These are phyloP conservation scores for Jatropha curcas DNA, from an alignment of 345 rosid genomes.

Conservation along the genomic window DNA sequence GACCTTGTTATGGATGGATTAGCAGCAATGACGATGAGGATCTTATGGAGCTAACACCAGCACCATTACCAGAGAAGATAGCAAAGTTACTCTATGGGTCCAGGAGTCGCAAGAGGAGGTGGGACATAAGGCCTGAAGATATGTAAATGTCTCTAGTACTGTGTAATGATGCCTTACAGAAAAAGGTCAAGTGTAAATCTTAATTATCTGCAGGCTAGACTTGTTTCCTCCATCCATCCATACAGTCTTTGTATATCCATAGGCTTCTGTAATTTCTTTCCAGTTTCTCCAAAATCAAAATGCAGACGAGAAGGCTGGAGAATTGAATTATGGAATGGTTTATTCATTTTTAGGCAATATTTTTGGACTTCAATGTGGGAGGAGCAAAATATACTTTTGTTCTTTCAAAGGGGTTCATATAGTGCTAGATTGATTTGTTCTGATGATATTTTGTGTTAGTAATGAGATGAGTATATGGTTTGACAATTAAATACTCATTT, in stretches of 20 bases:
- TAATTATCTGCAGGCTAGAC: neutral
- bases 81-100: conserved; percentile 18
- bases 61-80: conserved; percentile 37
- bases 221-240: neutral
- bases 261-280: neutral
- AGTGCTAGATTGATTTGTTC: too few species aligned
- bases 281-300: neutral
- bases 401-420: too few species aligned
- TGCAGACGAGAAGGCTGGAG: neutral
- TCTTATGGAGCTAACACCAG: conserved; percentile 37
- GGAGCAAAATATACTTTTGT: too few species aligned
- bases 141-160: conserved; percentile 2
- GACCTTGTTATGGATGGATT: conserved; percentile 43
- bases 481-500: too few species aligned
- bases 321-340: neutral
- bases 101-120: conserved; percentile 27
- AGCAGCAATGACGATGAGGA: conserved; percentile 34
- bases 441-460: too few species aligned
- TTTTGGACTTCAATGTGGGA: neutral
- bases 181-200: neutral
- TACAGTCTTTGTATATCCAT: neutral
- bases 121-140: conserved; percentile 38
- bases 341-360: neutral
- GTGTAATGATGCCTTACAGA: neutral
- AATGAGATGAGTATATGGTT: too few species aligned